Conservation (phyloP, 495 filamentous ascomycete genomes). For the Glonium stellatum region DNA sequence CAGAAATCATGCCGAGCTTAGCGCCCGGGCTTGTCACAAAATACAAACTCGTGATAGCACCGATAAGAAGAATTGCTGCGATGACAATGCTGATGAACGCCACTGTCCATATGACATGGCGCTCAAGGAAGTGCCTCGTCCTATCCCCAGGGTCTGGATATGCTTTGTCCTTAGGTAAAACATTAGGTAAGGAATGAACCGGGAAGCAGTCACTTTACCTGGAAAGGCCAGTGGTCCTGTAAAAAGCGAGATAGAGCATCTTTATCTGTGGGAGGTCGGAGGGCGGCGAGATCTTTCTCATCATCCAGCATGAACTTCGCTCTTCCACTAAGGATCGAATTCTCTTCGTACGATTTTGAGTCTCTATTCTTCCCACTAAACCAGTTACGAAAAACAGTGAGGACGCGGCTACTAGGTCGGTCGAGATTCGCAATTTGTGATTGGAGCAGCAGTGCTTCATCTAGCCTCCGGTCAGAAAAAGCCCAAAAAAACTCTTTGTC, state of each 20-base stretch:
- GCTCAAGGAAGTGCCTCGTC: constrained; percentile 10
- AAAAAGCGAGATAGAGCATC: constrained; percentile 10
- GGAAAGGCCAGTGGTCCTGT: constrained; percentile 19
- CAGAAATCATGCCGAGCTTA: constrained; percentile 3
- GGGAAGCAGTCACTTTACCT: background rate
- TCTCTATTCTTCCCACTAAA: background rate
- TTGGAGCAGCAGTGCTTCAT: constrained; percentile 10
- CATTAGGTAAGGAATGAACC: background rate
- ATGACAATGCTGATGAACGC: constrained; percentile 4
- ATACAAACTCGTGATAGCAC: constrained; percentile 11
- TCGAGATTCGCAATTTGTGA: constrained; percentile 9
- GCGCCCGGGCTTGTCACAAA: background rate
- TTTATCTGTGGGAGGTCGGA: constrained; percentile 7
- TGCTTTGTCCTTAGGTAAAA: no score
- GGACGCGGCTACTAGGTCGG: constrained; percentile 7
- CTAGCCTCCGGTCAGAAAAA: background rate
- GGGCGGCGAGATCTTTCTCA: constrained; percentile 7
- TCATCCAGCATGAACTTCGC: constrained; percentile 16
- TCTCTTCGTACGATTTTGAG: background rate
- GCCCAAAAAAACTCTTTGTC: no score
- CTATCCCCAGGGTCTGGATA: constrained; percentile 5
- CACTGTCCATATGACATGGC: background rate
- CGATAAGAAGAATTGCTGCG: constrained; percentile 9
- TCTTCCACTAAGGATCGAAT: constrained; percentile 5
- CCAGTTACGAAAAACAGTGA: constrained; percentile 1